These are phyloP conservation scores for Mortierella sp. DNA, from an alignment of 371 early-diverging fungal genomes.

Conservation along the genomic window DNA sequence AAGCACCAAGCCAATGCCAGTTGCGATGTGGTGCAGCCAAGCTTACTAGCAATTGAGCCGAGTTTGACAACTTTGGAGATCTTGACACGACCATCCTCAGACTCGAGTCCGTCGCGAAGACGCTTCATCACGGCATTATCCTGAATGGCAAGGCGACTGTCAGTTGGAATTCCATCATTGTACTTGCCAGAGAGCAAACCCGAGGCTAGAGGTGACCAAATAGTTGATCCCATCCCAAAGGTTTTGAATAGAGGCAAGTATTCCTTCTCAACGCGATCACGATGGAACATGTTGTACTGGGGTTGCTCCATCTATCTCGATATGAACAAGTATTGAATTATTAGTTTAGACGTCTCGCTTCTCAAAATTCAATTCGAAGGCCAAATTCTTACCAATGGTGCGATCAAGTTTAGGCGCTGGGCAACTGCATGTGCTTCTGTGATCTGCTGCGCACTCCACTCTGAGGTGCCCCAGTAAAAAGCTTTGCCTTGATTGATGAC, in stretches of 20 bases:
- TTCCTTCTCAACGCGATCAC: slow-evolving; percentile 85
- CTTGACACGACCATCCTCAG: slow-evolving; percentile 73
- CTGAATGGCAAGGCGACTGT: slow-evolving; percentile 75
- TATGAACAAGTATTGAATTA: not conserved
- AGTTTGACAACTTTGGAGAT: slow-evolving; percentile 62
- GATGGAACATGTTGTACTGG: slow-evolving; percentile 90
- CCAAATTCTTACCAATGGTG: slow-evolving; percentile 65
- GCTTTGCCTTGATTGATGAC: slow-evolving; percentile 88
- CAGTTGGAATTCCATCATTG: slow-evolving; percentile 78
- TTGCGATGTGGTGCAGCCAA: slow-evolving; percentile 80
- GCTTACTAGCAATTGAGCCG: slow-evolving; percentile 68
- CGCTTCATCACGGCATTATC: slow-evolving; percentile 75
- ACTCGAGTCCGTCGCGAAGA: slow-evolving; percentile 68
- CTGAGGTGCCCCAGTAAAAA: slow-evolving; percentile 89
- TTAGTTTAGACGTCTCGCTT: not conserved
- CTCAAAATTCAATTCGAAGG: not conserved
- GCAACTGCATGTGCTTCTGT: slow-evolving; percentile 84
- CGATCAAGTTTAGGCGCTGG: slow-evolving; percentile 73
- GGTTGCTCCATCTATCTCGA: slow-evolving; percentile 74
- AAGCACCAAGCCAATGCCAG: slow-evolving; percentile 88
- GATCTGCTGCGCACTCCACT: slow-evolving; percentile 88
- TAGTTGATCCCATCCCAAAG: slow-evolving; percentile 80
- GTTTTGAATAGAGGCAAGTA: slow-evolving; percentile 80
- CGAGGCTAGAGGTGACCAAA: slow-evolving; percentile 86
- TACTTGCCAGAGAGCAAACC: slow-evolving; percentile 87